Evolutionary conservation across 305 asterid species (phyloP), one percentile per base, ranked within the genome.

Genomic region (Fraxinus albicans): DNA sequence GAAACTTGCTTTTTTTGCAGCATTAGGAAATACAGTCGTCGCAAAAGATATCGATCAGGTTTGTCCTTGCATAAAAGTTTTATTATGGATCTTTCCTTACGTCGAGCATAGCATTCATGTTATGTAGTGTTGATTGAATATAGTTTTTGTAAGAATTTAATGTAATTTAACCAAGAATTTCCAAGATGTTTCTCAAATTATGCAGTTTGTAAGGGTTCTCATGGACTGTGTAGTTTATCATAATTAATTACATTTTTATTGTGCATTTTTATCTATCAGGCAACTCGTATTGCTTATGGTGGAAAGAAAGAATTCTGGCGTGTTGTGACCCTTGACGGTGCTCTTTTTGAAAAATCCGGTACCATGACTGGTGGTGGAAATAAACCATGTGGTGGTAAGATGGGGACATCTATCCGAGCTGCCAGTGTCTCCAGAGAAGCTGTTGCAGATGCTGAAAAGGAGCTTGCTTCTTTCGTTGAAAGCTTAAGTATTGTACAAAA

Each of bases 331-430:
- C 91, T 93, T 77, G 97, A 93, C 75, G 99, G 99, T 86, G 93
- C 94, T 58, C 92, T 96, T 77, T 93, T 92, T 81, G 99, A 96
- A 85, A 93, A 88, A 84, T 92, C 99, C 35, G 99, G 99, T 73
- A 95, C 98, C 34, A 95, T 95, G 98, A 89, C 92, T 89, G 99
- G 99, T 84, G 99, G 99, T 15, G 99, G 99, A 60, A 80, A 87
- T 82, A 90, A 83, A 84, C 99, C 97, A 9, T 94, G 98, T 86
- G 99, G 99, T 31, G 98, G 99, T 78, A 96, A 93, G 90, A 96
- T 96, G 97, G 98, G 98, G 38, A 87, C 98, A 5, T 93, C 98
- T 36, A 88, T 96, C 76, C 92, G 92, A 81, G 93, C 93, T 81
- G 87, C 88, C 75, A 95, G 94, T 82, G 92, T 96, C 85, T 93